Evolutionary conservation across 2,329 filamentous ascomycete species (phyloP), one percentile per base, ranked within the genome.

Genomic region (Ophiostoma sp.): DNA sequence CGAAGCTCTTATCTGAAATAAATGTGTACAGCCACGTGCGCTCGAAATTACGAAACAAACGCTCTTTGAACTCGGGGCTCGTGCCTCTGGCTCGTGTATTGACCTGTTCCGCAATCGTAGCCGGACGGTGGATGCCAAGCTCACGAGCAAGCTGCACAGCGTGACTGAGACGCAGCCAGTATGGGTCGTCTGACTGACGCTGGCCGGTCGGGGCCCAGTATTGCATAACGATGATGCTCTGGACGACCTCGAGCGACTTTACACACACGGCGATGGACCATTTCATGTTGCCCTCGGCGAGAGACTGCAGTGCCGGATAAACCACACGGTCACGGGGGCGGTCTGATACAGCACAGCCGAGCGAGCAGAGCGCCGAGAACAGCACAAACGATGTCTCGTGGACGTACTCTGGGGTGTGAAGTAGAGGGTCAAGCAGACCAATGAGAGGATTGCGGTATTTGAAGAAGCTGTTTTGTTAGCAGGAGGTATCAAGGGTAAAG

Each of bases 241-340:
- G 74, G 45, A 74, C 70, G 40, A 70, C 72, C 70, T 74, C 73
- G 41, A 74, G 66, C 11, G 71, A 72, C 64, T 72, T 75, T 64
- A 75, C 73, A 41, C 72, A 73, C 9, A 71, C 68, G 40, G 73
- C 73, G 49, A 75, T 74, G 12, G 72, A 72, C 74, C 74, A 75
- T 49, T 72, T 72, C 67, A 75, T 71, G 68, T 73, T 73, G 14
- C 66, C 70, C 66, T 74, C 72, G 27, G 74, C 74, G 5, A 75
- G 42, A 4, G 73, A 73, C 1, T 72, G 63, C 7, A 75, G 68
- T 1, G 70, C 68, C 7, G 73, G 70, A 12, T 73, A 75, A 9
- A 75, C 64, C 1, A 74, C 66, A 4, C 72, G 67, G 65, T 75
- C 74, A 11, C 74, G 70, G 3, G 74, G 72, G 4, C 72, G 70